Percentiles rank a stretch among this genome's conserved stretches.
Conservation (phyloP, 345 rosid species). For the Excoecaria cochinchinensis region DNA sequence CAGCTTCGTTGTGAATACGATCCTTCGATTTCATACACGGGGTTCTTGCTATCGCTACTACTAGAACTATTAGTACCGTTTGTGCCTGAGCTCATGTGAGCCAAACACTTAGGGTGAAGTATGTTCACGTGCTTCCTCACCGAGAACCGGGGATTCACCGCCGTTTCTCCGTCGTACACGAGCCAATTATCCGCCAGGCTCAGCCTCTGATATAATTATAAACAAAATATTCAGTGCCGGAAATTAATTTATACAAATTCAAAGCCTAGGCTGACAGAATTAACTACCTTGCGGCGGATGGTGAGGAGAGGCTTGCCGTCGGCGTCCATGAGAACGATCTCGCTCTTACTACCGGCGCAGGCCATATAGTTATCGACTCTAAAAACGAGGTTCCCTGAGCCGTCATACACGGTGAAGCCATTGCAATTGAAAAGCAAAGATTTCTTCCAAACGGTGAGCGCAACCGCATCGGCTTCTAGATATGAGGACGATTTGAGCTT, state of each 20-base stretch:
- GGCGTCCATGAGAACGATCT: constrained; percentile 89
- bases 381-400: constrained; percentile 67
- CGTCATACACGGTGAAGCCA: constrained; percentile 85
- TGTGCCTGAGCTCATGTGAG: constrained; percentile 37
- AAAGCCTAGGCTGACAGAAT: not conserved
- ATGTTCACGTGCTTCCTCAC: constrained; percentile 55
- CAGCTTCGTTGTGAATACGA: constrained; percentile 69
- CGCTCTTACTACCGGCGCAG: constrained; percentile 37
- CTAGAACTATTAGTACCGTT: not conserved
- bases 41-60: constrained; percentile 5
- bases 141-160: constrained; percentile 47
- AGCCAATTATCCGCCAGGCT: constrained; percentile 77
- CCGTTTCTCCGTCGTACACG: constrained; percentile 76
- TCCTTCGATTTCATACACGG: constrained; percentile 70
- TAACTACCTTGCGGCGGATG: constrained; percentile 80
- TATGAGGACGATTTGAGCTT: not conserved
- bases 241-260: not conserved
- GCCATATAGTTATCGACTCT: constrained; percentile 88
- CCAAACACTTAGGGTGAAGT: constrained; percentile 52
- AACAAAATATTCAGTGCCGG: not conserved
- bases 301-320: constrained; percentile 86
- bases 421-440: constrained; percentile 89
- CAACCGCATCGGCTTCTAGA: constrained; percentile 22
- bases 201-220: constrained; percentile 42
- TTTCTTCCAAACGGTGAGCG: constrained; percentile 90